These are phyloP conservation scores for Carex parvula DNA, from an alignment of 176 grass and related monocot genomes.

Conservation along the genomic window DNA sequence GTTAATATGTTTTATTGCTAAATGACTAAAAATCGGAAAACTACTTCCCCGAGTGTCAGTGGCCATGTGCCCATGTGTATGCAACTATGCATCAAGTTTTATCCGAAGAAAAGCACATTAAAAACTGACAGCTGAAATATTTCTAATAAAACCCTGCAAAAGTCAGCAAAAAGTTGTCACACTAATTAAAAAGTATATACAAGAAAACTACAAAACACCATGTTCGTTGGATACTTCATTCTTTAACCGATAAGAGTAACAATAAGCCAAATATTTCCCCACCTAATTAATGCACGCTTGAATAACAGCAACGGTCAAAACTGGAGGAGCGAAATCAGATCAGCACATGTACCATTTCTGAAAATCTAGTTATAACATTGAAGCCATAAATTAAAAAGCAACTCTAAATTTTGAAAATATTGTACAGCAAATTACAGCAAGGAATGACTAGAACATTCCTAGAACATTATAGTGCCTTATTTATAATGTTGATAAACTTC, in stretches of 20 bases:
- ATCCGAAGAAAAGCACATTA: background rate
- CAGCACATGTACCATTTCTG: background rate
- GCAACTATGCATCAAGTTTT: conserved; percentile 1
- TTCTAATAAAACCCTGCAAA: conserved; percentile 16
- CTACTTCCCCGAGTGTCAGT: background rate
- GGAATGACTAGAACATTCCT: no score
- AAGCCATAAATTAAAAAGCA: no score
- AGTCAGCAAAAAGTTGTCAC: background rate
- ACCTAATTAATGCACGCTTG: background rate
- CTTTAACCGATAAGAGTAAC: background rate
- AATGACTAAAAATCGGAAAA: background rate
- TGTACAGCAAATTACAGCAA: no score
- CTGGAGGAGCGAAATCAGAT: background rate
- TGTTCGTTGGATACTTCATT: background rate
- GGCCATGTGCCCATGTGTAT: background rate
- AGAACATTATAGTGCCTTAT: no score
- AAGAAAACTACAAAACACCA: background rate
- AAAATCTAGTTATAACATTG: no score
- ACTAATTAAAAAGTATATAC: background rate
- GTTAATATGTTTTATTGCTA: background rate
- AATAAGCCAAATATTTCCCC: background rate
- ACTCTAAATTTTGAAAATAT: no score
- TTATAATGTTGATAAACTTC: no score
- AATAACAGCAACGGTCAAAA: background rate
- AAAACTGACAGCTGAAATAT: background rate